Base-by-base conservation (phyloP, 345 rosid genomes). In the Viola odorata region DNA sequence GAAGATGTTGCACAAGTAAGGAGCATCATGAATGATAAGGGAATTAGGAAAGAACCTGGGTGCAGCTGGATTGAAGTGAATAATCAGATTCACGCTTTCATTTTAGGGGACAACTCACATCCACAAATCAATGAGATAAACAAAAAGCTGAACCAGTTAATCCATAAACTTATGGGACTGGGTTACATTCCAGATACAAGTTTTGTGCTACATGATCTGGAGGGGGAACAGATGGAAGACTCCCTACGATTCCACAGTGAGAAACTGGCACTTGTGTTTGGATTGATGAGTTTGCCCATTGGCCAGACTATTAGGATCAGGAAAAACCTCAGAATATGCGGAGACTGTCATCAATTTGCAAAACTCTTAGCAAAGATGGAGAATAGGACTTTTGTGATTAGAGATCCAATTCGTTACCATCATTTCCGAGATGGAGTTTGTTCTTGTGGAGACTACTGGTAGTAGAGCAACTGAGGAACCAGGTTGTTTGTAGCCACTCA, bases 11-110 rank as follows among this genome's bases (percentile, higher is more conserved):
- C 79, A 36, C 74, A 76, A 45, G 54, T 76, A 12, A 66, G 88
- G 66, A 84, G 61, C 61, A 63, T 13, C 0, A 85, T 84, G 96
- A 74, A 75, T 58, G 50, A 67, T 56, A 70, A 65, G 51, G 84
- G 86, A 53, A 68, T 85, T 39, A 74, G 51, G 69, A 84, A 88
- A 76, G 85, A 80, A 47, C 85, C 91, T 13, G 91, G 91, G 60
- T 82, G 90, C 54, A 88, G 89, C 69, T 85, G 91, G 91, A 72
- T 85, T 54, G 91, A 88, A 78, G 82, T 81, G 61, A 64, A 73
- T 61, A 84, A 77, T 73, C 61, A 80, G 76, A 80, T 88, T 41
- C 91, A 84, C 68, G 79, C 84, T 50, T 85, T 85, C 65, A 77
- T 81, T 54, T 64, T 80, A 5, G 89, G 86, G 50, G 96, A 88